Evolutionary conservation across 192 early-diverging fungal genomes (phyloP), one percentile per base, ranked within the genome.

Genomic region (Backusella sp.): DNA sequence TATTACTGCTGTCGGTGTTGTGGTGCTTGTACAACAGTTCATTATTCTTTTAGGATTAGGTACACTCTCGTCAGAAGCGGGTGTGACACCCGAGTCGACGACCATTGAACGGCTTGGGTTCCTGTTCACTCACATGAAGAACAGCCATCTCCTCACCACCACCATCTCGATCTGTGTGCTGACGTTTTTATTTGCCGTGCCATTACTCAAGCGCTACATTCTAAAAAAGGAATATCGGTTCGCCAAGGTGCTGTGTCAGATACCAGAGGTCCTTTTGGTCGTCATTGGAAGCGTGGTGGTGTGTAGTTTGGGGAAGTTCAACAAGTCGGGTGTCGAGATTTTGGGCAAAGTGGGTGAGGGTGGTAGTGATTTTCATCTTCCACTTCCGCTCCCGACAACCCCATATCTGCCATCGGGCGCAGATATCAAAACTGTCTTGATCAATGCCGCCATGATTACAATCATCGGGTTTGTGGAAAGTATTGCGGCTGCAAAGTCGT

Each of bases 401-500:
- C 87, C 95, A 15, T 83, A 88, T 21, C 70, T 82, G 3, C 88
- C 93, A 6, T 83, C 87, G 3, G 76, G 88, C 28, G 52, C 77
- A 6, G 83, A 85, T 69, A 73, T 95, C 32, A 90, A 89, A 59
- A 85, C 85, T 73, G 80, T 97, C 46, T 80, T 97, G 68, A 88
- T 95, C 19, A 92, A 94, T 11, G 90, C 94, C 3, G 92, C 96
- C 66, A 85, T 97, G 15, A 96, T 97, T 53, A 91, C 97, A 39
- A 91, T 97, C 80, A 95, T 98, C 75, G 97, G 97, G 4, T 96
- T 98, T 80, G 96, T 98, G n/a, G 97, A 98, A 83, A 93, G 94
- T 36, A 92, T 98, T 72, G 95, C 92, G 30, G 93, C 96, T 17
- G 92, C 95, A 11, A 95, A 97, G 77, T 94, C 94, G 44, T 98